A percentile compares a stretch with the other conserved stretches of the same genome.
Conservation (phyloP, 2,329 filamentous ascomycete species). For the Paraphaeosphaeria sporulosa region DNA sequence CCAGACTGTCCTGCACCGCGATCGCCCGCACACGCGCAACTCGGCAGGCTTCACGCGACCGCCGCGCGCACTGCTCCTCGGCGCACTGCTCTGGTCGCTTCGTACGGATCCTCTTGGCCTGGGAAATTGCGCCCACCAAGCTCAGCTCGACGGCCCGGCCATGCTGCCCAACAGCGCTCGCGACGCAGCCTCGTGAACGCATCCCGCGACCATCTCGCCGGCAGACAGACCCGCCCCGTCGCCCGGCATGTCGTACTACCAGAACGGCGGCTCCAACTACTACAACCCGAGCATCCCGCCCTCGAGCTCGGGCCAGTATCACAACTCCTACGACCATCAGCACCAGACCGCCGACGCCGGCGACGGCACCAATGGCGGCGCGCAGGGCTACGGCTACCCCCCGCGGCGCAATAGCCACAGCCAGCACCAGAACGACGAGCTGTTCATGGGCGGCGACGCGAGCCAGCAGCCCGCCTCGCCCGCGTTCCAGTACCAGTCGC, state of each 20-base stretch:
- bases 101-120: neutral
- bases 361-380: constrained; percentile 68
- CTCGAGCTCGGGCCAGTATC: constrained; percentile 47
- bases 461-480: constrained; percentile 40
- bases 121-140: constrained; percentile 12
- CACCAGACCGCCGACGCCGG: constrained; percentile 70
- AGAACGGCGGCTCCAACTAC: constrained; percentile 63
- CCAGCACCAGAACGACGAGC: constrained; percentile 61
- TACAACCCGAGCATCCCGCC: constrained; percentile 54
- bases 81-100: neutral
- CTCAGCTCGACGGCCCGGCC: constrained; percentile 36
- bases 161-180: constrained; percentile 41
- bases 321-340: constrained; percentile 47
- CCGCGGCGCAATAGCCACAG: constrained; percentile 45
- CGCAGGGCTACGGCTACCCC: constrained; percentile 47
- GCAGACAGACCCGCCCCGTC: constrained; percentile 15
- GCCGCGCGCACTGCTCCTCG: neutral
- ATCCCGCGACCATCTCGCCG: constrained; percentile 28
- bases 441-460: constrained; percentile 62
- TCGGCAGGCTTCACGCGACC: neutral
- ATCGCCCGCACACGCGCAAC: neutral
- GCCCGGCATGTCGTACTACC: constrained; percentile 63
- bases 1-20: neutral
- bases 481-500: constrained; percentile 47
- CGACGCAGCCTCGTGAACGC: constrained; percentile 48